A percentile compares a stretch with the other conserved stretches of the same genome.
Conservation (phyloP, 1,284 basidiomycete genomes). For the Fomitopsis betulina region DNA sequence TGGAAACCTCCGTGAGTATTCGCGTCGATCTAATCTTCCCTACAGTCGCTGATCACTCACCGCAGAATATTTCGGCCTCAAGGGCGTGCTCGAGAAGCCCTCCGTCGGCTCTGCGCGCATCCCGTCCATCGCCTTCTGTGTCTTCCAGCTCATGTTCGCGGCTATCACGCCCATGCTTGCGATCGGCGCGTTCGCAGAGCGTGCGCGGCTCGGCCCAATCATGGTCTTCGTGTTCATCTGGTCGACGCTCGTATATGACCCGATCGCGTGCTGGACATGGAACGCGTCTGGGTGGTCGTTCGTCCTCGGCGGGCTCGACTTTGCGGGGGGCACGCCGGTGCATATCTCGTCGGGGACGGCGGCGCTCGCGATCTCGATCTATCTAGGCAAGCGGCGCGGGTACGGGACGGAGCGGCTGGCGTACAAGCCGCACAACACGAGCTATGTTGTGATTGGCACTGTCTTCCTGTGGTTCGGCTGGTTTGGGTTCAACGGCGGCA, state of each 20-base stretch:
- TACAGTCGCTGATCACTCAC: not conserved
- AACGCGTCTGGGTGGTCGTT: conserved; percentile 85
- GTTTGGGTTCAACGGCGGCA: conserved; percentile 92
- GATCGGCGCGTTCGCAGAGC: conserved; percentile 90
- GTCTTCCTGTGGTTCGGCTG: conserved; percentile 98
- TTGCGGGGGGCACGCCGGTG: conserved; percentile 95
- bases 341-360: conserved; percentile 92
- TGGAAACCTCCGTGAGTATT: conserved; percentile 32
- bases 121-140: conserved; percentile 81
- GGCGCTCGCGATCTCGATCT: conserved; percentile 88
- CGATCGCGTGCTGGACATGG: conserved; percentile 96
- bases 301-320: conserved; percentile 80
- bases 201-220: conserved; percentile 82
- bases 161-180: conserved; percentile 85
- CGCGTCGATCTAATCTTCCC: not conserved
- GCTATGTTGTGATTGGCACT: conserved; percentile 90
- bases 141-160: conserved; percentile 91
- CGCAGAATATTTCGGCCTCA: conserved; percentile 78
- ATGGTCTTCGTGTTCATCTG: conserved; percentile 90
- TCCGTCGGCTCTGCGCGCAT: conserved; percentile 72
- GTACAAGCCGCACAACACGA: conserved; percentile 85
- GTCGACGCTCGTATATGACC: conserved; percentile 92
- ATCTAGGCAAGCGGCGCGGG: conserved; percentile 86
- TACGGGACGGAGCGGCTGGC: conserved; percentile 91
- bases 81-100: conserved; percentile 72